phyloP scores from a whole-genome alignment of 306 rosid genomes.

The Castanea crenata region DNA sequence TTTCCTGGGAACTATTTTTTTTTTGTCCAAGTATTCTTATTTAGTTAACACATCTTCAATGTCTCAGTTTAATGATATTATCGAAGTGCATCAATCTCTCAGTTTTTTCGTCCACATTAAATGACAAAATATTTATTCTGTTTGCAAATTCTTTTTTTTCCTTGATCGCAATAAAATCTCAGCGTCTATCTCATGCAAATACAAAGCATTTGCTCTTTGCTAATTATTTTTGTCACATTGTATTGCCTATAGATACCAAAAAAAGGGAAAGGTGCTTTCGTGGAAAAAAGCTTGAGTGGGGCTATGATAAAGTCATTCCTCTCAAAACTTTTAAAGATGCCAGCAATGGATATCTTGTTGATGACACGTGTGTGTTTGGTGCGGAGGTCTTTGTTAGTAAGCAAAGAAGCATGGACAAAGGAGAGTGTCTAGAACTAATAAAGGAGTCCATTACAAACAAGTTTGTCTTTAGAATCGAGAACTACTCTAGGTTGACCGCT shows the following conservation, averaged over 20 bases:
- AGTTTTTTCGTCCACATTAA: too few species aligned
- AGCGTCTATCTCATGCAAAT: too few species aligned
- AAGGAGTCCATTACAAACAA: slow-evolving; percentile 37
- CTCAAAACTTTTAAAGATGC: slow-evolving; percentile 40
- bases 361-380: slow-evolving; percentile 59
- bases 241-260: slow-evolving; percentile 30
- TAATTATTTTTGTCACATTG: slow-evolving; percentile 4
- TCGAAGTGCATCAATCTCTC: too few species aligned
- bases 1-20: too few species aligned
- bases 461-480: slow-evolving; percentile 23
- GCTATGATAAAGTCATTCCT: slow-evolving; percentile 52
- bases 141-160: too few species aligned
- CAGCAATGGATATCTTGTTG: slow-evolving; percentile 53
- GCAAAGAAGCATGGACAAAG: slow-evolving; percentile 40
- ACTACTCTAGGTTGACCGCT: slow-evolving; percentile 35
- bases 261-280: slow-evolving; percentile 51
- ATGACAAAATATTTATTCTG: too few species aligned
- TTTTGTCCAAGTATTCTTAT: too few species aligned
- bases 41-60: too few species aligned
- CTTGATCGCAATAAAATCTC: too few species aligned
- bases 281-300: slow-evolving; percentile 52
- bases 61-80: too few species aligned
- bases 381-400: slow-evolving; percentile 63
- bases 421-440: slow-evolving; percentile 55
- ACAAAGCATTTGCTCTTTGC: not conserved